These are phyloP conservation scores for Amoebophrya sp. DNA, from an alignment of 169 alveolate species.

Conservation along the genomic window DNA sequence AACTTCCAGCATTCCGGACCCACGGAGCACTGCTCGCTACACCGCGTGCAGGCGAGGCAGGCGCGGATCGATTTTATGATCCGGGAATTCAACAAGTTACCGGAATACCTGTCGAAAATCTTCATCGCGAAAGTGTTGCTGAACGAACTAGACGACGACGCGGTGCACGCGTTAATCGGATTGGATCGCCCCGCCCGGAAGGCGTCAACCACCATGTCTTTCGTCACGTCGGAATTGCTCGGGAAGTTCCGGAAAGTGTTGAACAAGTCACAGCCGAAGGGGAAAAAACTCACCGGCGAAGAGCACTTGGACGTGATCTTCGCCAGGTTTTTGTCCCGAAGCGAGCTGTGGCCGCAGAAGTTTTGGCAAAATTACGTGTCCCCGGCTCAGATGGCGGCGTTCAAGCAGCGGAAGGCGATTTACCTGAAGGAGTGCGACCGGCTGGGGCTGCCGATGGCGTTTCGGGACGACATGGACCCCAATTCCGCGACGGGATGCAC, in stretches of 20 bases:
- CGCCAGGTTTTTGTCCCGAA: not conserved
- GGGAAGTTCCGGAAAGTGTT: not conserved
- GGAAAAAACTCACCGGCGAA: not conserved
- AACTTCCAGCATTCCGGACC: not conserved
- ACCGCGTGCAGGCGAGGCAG: not conserved
- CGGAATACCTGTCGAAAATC: not conserved
- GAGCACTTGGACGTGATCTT: not conserved
- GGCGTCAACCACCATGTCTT: not conserved
- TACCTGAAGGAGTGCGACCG: not conserved
- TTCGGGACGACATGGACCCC: not conserved
- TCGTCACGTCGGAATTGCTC: not conserved
- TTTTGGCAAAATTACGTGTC: not conserved
- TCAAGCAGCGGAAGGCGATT: not conserved
- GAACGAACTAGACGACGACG: not conserved
- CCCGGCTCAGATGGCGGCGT: not conserved
- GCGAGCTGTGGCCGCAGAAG: not conserved
- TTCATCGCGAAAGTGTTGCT: not conserved
- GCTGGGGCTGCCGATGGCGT: not conserved
- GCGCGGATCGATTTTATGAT: not conserved
- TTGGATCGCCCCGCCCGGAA: not conserved
- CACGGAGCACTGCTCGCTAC: not conserved
- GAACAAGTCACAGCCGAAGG: not conserved
- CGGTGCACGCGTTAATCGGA: not conserved
- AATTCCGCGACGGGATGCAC: not conserved
- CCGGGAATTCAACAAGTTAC: not conserved